Conservation (phyloP, 805 yeast species). For the Myxozyma lipomycoides region DNA sequence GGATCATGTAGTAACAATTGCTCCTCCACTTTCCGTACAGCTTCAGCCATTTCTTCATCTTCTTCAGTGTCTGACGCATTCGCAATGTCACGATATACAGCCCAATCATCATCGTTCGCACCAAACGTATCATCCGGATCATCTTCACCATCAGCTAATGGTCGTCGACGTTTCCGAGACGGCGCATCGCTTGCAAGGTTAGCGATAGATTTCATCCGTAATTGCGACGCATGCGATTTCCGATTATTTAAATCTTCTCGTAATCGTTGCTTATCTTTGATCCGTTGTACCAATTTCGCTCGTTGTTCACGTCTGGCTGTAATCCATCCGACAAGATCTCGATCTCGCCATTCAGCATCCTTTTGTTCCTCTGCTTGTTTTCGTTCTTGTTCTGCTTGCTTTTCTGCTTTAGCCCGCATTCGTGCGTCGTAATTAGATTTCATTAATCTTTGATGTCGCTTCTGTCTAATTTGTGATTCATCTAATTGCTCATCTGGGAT, state of each 20-base stretch:
- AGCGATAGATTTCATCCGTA: slow-evolving; percentile 87
- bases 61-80: slow-evolving; percentile 69
- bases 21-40: slow-evolving; percentile 53
- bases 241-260: slow-evolving; percentile 78
- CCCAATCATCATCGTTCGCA: slow-evolving; percentile 94
- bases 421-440: slow-evolving; percentile 90
- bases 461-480: slow-evolving; percentile 79
- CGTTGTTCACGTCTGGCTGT: slow-evolving; percentile 61
- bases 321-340: slow-evolving; percentile 77
- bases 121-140: slow-evolving; percentile 95
- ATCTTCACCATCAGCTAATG: slow-evolving; percentile 48
- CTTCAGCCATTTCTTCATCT: slow-evolving; percentile 51
- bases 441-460: slow-evolving; percentile 73
- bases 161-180: slow-evolving; percentile 29
- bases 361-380: slow-evolving; percentile 56
- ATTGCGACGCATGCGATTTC: slow-evolving; percentile 86
- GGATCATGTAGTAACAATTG: slow-evolving; percentile 80
- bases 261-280: slow-evolving; percentile 65
- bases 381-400: slow-evolving; percentile 58
- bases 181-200: slow-evolving; percentile 67
- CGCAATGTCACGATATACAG: slow-evolving; percentile 77
- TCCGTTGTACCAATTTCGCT: slow-evolving; percentile 52
- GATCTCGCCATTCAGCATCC: slow-evolving; percentile 73
- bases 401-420: slow-evolving; percentile 73
- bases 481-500: slow-evolving; percentile 78